Conservation (phyloP, 371 early-diverging fungal genomes). For the Apophysomyces sp. region DNA sequence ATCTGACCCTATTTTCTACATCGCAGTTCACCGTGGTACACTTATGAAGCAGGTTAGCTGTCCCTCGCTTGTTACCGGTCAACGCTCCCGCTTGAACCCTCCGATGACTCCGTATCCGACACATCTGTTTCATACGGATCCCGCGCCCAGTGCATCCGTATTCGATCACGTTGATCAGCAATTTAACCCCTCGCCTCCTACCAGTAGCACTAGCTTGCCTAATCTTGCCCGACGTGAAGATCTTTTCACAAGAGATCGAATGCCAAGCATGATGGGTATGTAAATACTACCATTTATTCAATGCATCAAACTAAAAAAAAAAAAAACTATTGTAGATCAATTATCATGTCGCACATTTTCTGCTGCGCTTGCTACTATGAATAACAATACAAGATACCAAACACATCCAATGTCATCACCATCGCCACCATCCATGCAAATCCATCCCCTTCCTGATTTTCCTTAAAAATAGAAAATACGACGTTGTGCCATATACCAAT, state of each 20-base stretch:
- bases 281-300: background rate
- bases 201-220: constrained; percentile 1
- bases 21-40: background rate
- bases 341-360: constrained; percentile 18
- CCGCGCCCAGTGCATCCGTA: constrained; percentile 5
- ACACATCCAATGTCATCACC: background rate
- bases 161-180: constrained; percentile 10
- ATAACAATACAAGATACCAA: background rate
- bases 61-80: constrained; percentile 14
- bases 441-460: background rate
- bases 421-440: background rate
- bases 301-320: background rate
- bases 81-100: background rate
- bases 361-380: background rate
- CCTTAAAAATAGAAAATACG: background rate
- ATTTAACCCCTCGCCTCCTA: constrained; percentile 4
- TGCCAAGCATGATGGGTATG: constrained; percentile 20
- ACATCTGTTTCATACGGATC: background rate
- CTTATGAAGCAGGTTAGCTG: constrained; percentile 24
- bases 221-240: background rate
- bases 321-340: constrained; percentile 7
- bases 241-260: constrained; percentile 6
- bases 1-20: background rate
- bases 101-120: constrained; percentile 1
- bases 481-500: no score